Evolutionary conservation across 176 grass and related monocot species (phyloP).

Genomic region (Cocos nucifera): DNA sequence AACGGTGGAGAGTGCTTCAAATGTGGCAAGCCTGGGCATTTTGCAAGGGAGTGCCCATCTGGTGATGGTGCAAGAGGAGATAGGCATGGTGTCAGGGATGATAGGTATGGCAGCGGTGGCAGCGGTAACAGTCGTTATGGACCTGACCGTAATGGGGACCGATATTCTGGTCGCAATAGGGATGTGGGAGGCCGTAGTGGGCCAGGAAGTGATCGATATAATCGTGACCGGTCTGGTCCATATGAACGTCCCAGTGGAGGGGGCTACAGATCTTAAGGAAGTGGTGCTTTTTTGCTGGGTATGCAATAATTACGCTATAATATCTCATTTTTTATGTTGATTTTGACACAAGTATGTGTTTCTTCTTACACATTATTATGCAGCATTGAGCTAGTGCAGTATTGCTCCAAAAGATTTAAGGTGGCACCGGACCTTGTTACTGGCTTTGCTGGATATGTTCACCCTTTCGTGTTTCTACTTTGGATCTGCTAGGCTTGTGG

Average conservation of each 20-base stretch:
- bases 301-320: slow-evolving; percentile 1
- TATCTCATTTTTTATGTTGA: not conserved
- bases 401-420: slow-evolving; percentile 8
- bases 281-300: slow-evolving; percentile 17
- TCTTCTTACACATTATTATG: slow-evolving; percentile 14
- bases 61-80: slow-evolving; percentile 54
- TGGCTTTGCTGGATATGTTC: slow-evolving; percentile 14
- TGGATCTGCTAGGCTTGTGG: slow-evolving; percentile 30
- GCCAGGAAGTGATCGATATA: slow-evolving; percentile 26
- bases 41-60: slow-evolving; percentile 57
- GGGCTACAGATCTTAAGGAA: slow-evolving; percentile 27
- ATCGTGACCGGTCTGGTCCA: slow-evolving; percentile 40
- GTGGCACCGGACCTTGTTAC: slow-evolving; percentile 16
- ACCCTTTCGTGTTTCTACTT: slow-evolving; percentile 14
- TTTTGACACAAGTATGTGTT: slow-evolving; percentile 10
- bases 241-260: slow-evolving; percentile 40
- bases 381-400: slow-evolving; percentile 22
- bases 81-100: slow-evolving; percentile 33
- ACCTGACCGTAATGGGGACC: slow-evolving; percentile 35
- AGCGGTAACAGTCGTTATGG: slow-evolving; percentile 32
- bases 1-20: slow-evolving; percentile 41
- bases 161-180: slow-evolving; percentile 26
- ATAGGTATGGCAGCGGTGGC: slow-evolving; percentile 30
- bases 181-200: slow-evolving; percentile 45
- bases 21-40: slow-evolving; percentile 51